Percentiles rank a stretch among this genome's conserved stretches.
phyloP scores from a whole-genome alignment of 257 asterid genomes.

The Solanum pennellii region DNA sequence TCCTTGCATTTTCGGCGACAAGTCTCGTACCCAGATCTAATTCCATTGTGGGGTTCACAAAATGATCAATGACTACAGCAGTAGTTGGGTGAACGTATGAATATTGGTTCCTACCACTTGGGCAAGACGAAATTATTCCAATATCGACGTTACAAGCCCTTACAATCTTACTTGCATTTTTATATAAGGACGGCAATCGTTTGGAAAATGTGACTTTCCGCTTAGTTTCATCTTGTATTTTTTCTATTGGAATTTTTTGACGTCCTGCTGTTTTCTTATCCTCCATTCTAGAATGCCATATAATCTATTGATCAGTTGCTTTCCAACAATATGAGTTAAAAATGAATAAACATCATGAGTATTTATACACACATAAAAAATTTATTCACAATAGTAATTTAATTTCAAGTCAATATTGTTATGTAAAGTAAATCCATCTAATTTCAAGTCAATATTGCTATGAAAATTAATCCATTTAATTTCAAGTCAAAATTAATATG shows the following conservation, averaged over 20 bases:
- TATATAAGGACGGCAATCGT: not conserved
- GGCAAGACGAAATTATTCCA: not conserved
- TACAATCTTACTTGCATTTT: not conserved
- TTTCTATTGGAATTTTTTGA: not conserved
- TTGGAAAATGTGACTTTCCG: not conserved
- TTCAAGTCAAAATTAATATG: too few relatives aligned
- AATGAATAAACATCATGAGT: not conserved
- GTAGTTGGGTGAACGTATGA: not conserved
- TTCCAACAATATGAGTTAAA: not conserved
- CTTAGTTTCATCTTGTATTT: not conserved
- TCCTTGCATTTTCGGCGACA: too few relatives aligned
- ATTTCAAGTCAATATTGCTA: too few relatives aligned
- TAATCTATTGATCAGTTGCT: not conserved
- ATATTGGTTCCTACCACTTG: not conserved
- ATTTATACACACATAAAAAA: too few relatives aligned
- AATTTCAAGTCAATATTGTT: not conserved
- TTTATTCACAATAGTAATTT: not conserved
- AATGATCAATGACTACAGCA: not conserved
- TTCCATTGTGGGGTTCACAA: not conserved
- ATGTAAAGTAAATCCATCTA: not conserved
- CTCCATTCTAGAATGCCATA: not conserved
- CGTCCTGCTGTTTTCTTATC: not conserved
- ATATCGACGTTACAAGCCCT: not conserved
- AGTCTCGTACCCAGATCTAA: too few relatives aligned
- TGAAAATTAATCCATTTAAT: too few relatives aligned